Conservation (phyloP, 2,329 filamentous ascomycete species). For the Apiospora phragmitis region DNA sequence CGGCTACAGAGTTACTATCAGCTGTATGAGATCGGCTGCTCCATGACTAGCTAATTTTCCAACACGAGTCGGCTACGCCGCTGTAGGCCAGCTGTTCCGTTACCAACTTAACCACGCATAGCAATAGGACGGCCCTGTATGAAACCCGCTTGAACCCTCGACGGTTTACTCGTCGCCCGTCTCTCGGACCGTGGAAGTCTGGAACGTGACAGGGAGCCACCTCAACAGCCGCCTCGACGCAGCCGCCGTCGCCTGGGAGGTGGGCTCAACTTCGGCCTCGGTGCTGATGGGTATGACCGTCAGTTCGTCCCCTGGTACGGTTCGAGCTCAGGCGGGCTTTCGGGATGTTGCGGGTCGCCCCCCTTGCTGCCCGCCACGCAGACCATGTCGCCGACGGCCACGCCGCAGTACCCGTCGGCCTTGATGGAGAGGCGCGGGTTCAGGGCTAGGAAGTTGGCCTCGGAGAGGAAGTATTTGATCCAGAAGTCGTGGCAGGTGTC, state of each 20-base stretch:
- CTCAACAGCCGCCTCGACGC: background rate
- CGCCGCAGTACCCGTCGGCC: background rate
- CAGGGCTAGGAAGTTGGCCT: background rate
- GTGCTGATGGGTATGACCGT: background rate
- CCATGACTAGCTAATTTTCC: too few relatives aligned
- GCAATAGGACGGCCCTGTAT: too few relatives aligned
- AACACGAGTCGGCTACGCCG: too few relatives aligned
- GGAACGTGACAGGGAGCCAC: background rate
- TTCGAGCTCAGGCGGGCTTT: background rate
- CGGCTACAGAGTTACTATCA: background rate
- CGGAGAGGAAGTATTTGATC: background rate
- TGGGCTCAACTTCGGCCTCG: background rate
- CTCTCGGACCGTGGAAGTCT: background rate
- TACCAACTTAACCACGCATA: too few relatives aligned
- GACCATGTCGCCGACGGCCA: background rate
- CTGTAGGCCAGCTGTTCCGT: too few relatives aligned
- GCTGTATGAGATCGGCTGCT: too few relatives aligned
- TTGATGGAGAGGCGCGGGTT: background rate
- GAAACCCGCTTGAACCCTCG: background rate
- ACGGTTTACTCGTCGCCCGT: background rate
- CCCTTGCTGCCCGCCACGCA: background rate
- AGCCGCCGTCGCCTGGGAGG: background rate
- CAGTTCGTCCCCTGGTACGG: background rate
- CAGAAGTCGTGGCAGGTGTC: background rate
- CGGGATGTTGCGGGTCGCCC: background rate